Evolutionary conservation across 495 filamentous ascomycete species (phyloP), one percentile per base, ranked within the genome.

Genomic region (Geoglossum glabrum): DNA sequence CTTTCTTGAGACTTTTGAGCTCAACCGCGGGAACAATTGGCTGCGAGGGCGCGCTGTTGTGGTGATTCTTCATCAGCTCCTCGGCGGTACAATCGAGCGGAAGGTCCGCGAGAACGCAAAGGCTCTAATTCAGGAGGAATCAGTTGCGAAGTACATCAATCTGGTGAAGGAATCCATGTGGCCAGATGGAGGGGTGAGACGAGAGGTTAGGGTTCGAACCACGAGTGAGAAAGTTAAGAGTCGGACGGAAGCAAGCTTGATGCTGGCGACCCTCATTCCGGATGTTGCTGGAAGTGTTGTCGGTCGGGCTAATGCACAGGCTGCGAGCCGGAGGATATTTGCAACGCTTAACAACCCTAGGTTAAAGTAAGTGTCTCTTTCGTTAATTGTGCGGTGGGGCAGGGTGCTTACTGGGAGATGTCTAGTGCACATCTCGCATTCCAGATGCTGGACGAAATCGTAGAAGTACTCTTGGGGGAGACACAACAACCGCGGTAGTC

Each of bases 21-120:
- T 97, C 27, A 95, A 95, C 65, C 80, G 82, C 30, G 90, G 88
- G 19, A 95, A 90, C 68, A 97, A 93, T 66, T 88, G 84, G 84
- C 79, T 99, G 6, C 85, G 93, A 19, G 93, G 92, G 9, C 81
- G 93, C 19, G 92, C 93, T 15, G 93, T 97, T 0, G 90, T 99
- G 28, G 90, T 85, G 10, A 80, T 85, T 10, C 72, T 85, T 23
- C 81, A 85, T 55, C 80, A 85, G 57, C 74, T 85, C 3, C 76
- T 85, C 4, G 95, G 72, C 60, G 95, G 76, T 68, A 97, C 77
- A 64, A 93, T 99, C 58, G 93, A 99, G 71, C 82, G 90, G 30
- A 92, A 90, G 68, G 83, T 95, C 36, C 81, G 89, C 25, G 93
- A 99, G 33, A 82, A 81, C 31, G 81, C 83, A 34, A 80, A 78